Evolutionary conservation across 805 yeast species (phyloP), one percentile per base, ranked within the genome.

Genomic region (Debaryomyces maramus): DNA sequence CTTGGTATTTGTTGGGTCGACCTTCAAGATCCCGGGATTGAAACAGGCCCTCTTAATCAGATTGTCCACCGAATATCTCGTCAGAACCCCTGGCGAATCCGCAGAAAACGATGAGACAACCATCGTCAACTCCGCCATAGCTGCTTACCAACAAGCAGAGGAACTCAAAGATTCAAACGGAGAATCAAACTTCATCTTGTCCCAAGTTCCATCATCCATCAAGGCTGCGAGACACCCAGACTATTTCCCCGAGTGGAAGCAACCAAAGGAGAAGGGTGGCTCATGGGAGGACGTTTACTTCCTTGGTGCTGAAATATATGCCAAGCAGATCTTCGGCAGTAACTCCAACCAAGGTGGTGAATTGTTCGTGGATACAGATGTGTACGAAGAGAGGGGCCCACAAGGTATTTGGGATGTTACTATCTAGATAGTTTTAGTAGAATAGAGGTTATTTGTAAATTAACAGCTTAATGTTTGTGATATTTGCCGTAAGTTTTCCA

Each of bases 201-300:
- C 73, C 36, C 98, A 91, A 64, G 89, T 83, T 2, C 98, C 97
- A 16, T 80, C 81, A n/a, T 70, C 81, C 10, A 75, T 90, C 40
- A 80, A 77, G 48, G 56, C 80, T 36, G 80, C 82, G 18, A 83
- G 83, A 52, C 75, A 80, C 60, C 95, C 97, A 0, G 98, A 91
- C 40, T 90, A 91, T 61, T 91, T 91, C 65, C 87, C 96, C 1
- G 96, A 88, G 50, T 91, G 97, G 97, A 90, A 90, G 64, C 59
- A 62, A 45, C 72, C 75, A 6, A 67, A 67, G 53, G 72, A 65
- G 20, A 52, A 44, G 31, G 63, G 65, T 27, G 89, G 91, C 1
- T 83, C 84, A 19, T 70, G 75, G 76, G 81, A 83, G 42, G 89
- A 87, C 50, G 78, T 83, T 22, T 73, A 80, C 43, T 88, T 90